Conservation (phyloP, 139 green algal genomes). For the Axilococcus clingmanii region DNA sequence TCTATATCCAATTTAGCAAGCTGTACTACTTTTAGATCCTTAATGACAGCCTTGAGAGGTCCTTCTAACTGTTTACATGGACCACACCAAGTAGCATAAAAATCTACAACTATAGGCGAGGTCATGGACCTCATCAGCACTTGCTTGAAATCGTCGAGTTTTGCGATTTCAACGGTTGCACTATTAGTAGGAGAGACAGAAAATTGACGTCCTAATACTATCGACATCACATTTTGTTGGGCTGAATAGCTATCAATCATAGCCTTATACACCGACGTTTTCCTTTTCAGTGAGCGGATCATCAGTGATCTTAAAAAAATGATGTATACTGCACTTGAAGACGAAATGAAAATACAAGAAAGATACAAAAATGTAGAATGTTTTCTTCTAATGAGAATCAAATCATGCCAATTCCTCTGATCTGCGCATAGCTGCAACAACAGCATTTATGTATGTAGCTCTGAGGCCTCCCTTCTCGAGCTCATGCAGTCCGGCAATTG, state of each 20-base stretch:
- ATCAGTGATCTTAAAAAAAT: too few relatives aligned
- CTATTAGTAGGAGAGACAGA: too few relatives aligned
- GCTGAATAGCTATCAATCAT: too few relatives aligned
- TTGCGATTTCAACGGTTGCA: constrained; percentile 3
- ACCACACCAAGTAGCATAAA: constrained; percentile 6
- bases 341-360: neutral
- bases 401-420: constrained; percentile 31
- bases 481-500: constrained; percentile 53
- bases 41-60: neutral
- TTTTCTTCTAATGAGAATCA: constrained; percentile 1
- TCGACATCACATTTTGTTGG: too few relatives aligned
- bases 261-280: too few relatives aligned
- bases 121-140: neutral
- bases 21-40: neutral
- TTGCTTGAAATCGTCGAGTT: constrained; percentile 1
- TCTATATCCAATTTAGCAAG: constrained; percentile 17
- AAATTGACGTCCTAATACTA: too few relatives aligned
- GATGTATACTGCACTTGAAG: too few relatives aligned
- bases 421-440: constrained; percentile 39
- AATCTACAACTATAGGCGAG: constrained; percentile 4
- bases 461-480: constrained; percentile 54
- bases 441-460: constrained; percentile 54
- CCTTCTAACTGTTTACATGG: constrained; percentile 10
- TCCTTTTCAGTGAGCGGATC: too few relatives aligned
- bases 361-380: neutral